phyloP scores from a whole-genome alignment of 179 eudicot genomes.

The Camellia oleifera region DNA sequence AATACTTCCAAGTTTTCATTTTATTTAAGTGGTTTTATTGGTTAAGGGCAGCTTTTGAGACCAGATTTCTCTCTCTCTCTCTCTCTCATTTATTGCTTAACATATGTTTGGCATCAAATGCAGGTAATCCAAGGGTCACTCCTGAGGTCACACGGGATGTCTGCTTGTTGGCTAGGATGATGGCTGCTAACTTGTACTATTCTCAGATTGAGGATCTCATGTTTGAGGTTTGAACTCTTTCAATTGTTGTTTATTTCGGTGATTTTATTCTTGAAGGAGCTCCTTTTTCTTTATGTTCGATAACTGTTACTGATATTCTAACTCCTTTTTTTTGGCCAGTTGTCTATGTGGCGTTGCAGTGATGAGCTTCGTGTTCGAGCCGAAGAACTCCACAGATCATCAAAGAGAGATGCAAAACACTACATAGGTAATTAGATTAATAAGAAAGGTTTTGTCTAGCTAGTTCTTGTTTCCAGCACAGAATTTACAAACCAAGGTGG shows the following conservation, averaged over 20 bases:
- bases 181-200: slow-evolving; percentile 97
- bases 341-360: slow-evolving; percentile 98
- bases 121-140: slow-evolving; percentile 98
- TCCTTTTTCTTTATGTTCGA: not conserved
- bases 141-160: slow-evolving; percentile 98
- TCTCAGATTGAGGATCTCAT: slow-evolving; percentile 97
- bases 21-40: not conserved
- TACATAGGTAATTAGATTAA: slow-evolving; percentile 57
- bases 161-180: slow-evolving; percentile 94
- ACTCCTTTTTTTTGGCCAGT: slow-evolving; percentile 35
- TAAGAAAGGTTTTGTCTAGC: not conserved
- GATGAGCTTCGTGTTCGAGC: slow-evolving; percentile 88
- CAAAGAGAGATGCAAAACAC: slow-evolving; percentile 87
- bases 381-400: slow-evolving; percentile 60
- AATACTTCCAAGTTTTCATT: not conserved
- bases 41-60: too few species aligned
- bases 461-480: not conserved
- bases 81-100: not conserved
- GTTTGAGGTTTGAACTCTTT: slow-evolving; percentile 71
- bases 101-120: slow-evolving; percentile 20
- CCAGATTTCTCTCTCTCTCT: not conserved
- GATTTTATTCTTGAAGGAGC: not conserved
- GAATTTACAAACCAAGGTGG: not conserved
- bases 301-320: not conserved
- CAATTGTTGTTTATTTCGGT: not conserved